Conservation (phyloP, 2,329 filamentous ascomycete species). For the Hypoxylon rubiginosum region DNA sequence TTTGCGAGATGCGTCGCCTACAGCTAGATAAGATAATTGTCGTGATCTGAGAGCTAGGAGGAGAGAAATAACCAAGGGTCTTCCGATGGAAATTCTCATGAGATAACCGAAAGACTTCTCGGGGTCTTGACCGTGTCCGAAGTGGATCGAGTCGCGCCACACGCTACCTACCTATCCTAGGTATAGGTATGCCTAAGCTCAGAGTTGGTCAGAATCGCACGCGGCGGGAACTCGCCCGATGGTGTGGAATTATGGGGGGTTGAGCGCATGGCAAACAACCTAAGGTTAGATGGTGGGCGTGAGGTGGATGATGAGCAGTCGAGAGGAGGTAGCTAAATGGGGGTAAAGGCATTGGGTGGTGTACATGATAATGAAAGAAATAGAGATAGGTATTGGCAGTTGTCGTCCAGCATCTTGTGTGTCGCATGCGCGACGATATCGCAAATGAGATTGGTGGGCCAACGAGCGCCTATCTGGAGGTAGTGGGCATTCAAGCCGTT, state of each 20-base stretch:
- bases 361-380: too few relatives aligned
- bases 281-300: conserved; percentile 5
- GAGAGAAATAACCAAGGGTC: conserved; percentile 24
- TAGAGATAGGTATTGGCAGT: too few relatives aligned
- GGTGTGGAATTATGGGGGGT: conserved; percentile 24
- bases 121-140: conserved; percentile 27
- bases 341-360: not conserved
- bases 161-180: conserved; percentile 1
- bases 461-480: conserved; percentile 16
- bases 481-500: not conserved
- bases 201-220: conserved; percentile 14
- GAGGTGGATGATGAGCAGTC: not conserved
- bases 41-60: conserved; percentile 16
- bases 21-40: conserved; percentile 3
- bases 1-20: conserved; percentile 9
- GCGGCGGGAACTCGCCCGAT: conserved; percentile 24
- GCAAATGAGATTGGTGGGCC: conserved; percentile 14
- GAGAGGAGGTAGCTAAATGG: not conserved
- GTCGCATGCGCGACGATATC: conserved; percentile 10
- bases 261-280: conserved; percentile 19
- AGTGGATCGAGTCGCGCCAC: conserved; percentile 23
- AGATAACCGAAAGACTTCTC: conserved; percentile 31
- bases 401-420: not conserved
- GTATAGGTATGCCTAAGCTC: not conserved
- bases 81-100: conserved; percentile 34